Evolutionary conservation across 1,284 basidiomycete genomes (phyloP).

Genomic region (Cutaneotrichosporon sp.): DNA sequence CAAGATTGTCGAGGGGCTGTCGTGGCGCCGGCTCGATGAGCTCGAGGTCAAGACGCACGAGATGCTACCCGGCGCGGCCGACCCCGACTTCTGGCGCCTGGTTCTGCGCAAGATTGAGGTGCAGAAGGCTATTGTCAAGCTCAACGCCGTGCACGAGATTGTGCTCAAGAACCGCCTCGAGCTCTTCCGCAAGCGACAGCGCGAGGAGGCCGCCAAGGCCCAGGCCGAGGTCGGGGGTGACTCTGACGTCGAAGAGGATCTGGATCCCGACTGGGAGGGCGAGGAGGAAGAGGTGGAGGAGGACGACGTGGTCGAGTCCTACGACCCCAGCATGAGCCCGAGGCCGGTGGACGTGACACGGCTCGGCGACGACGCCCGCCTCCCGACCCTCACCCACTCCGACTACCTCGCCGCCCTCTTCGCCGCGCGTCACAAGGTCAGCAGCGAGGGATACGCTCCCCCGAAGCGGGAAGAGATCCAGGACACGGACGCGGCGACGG

Average conservation of each 20-base stretch:
- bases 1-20: slow-evolving; percentile 52
- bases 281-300: slow-evolving; percentile 56
- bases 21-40: slow-evolving; percentile 77
- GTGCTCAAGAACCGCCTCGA: slow-evolving; percentile 94
- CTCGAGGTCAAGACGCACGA: slow-evolving; percentile 84
- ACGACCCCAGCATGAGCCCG: slow-evolving; percentile 82
- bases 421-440: slow-evolving; percentile 68
- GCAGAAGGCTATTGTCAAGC: slow-evolving; percentile 96
- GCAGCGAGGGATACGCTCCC: slow-evolving; percentile 76
- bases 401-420: slow-evolving; percentile 62
- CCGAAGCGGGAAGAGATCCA: background rate
- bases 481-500: slow-evolving; percentile 72
- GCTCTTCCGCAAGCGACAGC: slow-evolving; percentile 89
- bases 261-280: slow-evolving; percentile 55
- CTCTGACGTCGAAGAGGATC: slow-evolving; percentile 56
- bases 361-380: slow-evolving; percentile 73
- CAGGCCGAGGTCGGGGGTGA: slow-evolving; percentile 71
- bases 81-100: slow-evolving; percentile 97
- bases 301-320: slow-evolving; percentile 63
- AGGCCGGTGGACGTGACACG: slow-evolving; percentile 67
- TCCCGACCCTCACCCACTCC: slow-evolving; percentile 69
- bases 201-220: slow-evolving; percentile 89
- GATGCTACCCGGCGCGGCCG: slow-evolving; percentile 89
- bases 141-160: slow-evolving; percentile 89
- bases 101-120: slow-evolving; percentile 90